Conservation (phyloP, 2,329 filamentous ascomycete species). For the Claviceps sp. region DNA sequence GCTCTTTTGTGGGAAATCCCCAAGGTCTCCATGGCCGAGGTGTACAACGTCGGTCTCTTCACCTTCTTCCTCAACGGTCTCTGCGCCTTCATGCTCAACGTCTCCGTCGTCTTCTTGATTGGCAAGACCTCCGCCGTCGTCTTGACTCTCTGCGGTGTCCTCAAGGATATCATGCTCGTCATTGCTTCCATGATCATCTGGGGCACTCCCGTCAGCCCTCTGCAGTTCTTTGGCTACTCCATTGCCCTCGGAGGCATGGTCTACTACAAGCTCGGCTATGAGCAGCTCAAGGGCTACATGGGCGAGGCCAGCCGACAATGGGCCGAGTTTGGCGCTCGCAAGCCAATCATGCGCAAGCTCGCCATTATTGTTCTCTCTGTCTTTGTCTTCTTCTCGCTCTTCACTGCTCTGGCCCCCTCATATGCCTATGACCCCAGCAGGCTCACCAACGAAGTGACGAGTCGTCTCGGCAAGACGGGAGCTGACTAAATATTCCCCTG, state of each 20-base stretch:
- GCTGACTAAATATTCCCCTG: slow-evolving; percentile 5
- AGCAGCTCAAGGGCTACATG: slow-evolving; percentile 70
- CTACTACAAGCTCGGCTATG: slow-evolving; percentile 76
- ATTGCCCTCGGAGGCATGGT: slow-evolving; percentile 64
- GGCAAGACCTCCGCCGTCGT: slow-evolving; percentile 79
- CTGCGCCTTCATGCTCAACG: slow-evolving; percentile 69
- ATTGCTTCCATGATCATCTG: slow-evolving; percentile 69
- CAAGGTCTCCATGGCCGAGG: slow-evolving; percentile 51
- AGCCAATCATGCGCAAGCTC: slow-evolving; percentile 66
- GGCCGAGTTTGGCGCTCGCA: slow-evolving; percentile 71
- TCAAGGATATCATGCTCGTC: slow-evolving; percentile 79
- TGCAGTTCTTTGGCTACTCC: slow-evolving; percentile 75
- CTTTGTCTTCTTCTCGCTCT: slow-evolving; percentile 53
- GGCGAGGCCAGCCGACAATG: slow-evolving; percentile 61
- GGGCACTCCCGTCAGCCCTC: slow-evolving; percentile 57
- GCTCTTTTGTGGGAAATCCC: slow-evolving; percentile 64
- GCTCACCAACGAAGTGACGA: slow-evolving; percentile 34
- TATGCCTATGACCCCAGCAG: slow-evolving; percentile 42
- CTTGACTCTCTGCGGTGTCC: slow-evolving; percentile 73
- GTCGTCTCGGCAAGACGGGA: slow-evolving; percentile 30
- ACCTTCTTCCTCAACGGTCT: slow-evolving; percentile 64
- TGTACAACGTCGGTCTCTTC: slow-evolving; percentile 59
- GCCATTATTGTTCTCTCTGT: slow-evolving; percentile 52
- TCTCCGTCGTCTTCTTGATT: slow-evolving; percentile 77
- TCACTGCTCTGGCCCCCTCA: slow-evolving; percentile 51